Base-by-base conservation (phyloP, 2,329 filamentous ascomycete genomes). In the Plectosphaerella cucumerina region DNA sequence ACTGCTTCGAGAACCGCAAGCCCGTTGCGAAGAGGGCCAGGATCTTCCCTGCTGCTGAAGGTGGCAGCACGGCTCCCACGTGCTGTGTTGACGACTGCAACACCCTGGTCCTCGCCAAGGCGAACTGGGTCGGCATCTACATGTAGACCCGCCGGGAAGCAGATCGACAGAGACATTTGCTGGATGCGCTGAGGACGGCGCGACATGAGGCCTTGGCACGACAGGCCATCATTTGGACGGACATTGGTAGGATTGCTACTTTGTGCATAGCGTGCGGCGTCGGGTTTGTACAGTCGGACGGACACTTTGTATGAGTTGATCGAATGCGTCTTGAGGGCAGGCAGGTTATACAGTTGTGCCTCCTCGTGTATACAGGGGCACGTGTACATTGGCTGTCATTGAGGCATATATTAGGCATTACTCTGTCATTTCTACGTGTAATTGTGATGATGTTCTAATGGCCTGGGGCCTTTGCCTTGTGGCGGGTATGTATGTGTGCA, bases 81-180 rank as follows among this genome's bases (percentile, higher is more conserved):
- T 86, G 83, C 57, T 76, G 76, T 0, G 82, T 86, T 0, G 79
- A 82, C 0, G 75, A 69, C 33, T 86, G 83, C 61, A 62, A 72
- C 1, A 71, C 73, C 2, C 81, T 82, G 33, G 77, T 83, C 3
- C 69, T 67, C 15, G 59, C 61, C 17, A 86, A 85, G 63, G 64
- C 67, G 3, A 74, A 78, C 44, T 86, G 83, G 83, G 75, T 86
- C 15, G 83, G 83, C 11, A 75, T 85, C 35, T 86, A 79, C 62
- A 62, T 81, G 44, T 82, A 59, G 39, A 8, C 8, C 26, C 26
- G 26, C 12, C 26, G 8, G 6, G 12, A 31, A 2, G 6, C 26
- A 31, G 9, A 26, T 26, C 23, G 23, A 26, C 23, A 26, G 9
- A 11, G 6, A 31, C 8, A 8, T 31, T 31, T 31, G 26, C 26